A percentile compares a stretch with the other conserved stretches of the same genome.
These are phyloP conservation scores for Umbelopsis sp. DNA, from an alignment of 192 early-diverging fungal genomes.

Conservation along the genomic window DNA sequence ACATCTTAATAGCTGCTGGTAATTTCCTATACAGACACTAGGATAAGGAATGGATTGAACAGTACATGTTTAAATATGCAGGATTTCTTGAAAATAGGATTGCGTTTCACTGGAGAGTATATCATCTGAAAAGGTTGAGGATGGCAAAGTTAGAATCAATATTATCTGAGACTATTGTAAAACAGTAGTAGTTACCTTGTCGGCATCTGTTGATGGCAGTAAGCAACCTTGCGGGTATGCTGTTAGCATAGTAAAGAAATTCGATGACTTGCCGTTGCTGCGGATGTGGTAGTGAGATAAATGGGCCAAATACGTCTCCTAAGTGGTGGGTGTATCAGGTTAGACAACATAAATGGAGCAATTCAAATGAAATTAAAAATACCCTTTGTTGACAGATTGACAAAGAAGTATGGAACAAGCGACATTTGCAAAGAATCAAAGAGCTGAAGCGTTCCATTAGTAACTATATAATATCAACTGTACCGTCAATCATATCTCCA, in stretches of 20 bases:
- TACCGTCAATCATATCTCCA: neutral
- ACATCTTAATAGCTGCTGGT: no score
- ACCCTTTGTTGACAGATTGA: slow-evolving; percentile 36
- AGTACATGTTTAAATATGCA: neutral
- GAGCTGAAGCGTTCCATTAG: slow-evolving; percentile 10
- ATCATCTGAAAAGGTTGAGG: neutral
- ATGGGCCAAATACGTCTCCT: slow-evolving; percentile 49
- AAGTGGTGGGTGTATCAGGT: neutral
- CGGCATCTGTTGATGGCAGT: neutral
- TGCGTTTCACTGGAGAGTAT: neutral
- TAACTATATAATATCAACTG: neutral
- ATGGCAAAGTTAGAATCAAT: no score
- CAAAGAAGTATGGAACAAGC: slow-evolving; percentile 38
- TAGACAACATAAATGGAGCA: neutral
- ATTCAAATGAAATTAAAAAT: neutral
- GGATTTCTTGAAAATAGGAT: neutral
- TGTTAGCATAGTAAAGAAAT: slow-evolving; percentile 43
- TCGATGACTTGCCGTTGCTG: slow-evolving; percentile 49
- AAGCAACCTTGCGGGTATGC: slow-evolving; percentile 24
- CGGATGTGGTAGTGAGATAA: slow-evolving; percentile 38
- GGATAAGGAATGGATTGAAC: no score
- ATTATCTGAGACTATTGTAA: neutral
- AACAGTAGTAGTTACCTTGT: neutral
- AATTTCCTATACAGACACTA: no score
- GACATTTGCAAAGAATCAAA: slow-evolving; percentile 25